phyloP scores from a whole-genome alignment of 768 basidiomycete genomes.

The Multifurca ochricompacta region DNA sequence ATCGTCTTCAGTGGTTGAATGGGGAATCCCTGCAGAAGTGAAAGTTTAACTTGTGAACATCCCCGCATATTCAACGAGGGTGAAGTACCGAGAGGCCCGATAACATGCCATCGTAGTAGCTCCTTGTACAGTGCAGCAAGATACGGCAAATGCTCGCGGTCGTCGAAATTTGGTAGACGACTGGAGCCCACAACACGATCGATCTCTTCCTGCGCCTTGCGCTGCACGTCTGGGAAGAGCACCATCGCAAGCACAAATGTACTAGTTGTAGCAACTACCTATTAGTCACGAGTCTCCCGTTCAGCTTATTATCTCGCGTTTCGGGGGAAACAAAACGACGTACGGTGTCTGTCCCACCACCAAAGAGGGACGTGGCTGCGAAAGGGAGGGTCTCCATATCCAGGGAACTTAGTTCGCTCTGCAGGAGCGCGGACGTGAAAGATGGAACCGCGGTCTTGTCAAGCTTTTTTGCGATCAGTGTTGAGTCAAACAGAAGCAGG shows the following conservation, averaged over 20 bases:
- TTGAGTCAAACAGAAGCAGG: background rate
- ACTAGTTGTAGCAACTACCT: conserved; percentile 15
- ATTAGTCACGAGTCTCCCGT: background rate
- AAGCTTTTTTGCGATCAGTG: background rate
- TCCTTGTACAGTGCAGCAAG: conserved; percentile 23
- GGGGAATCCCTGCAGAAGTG: conserved; percentile 3
- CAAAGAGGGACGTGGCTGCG: conserved; percentile 7
- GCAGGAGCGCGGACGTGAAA: background rate
- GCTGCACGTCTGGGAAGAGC: conserved; percentile 22
- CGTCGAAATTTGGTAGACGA: conserved; percentile 20
- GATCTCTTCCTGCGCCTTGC: conserved; percentile 24
- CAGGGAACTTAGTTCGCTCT: background rate
- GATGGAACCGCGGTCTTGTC: conserved; percentile 1
- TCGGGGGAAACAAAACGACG: background rate
- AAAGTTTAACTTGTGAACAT: background rate
- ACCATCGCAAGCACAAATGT: conserved; percentile 21
- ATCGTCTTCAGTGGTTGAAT: conserved; percentile 18
- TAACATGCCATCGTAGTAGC: conserved; percentile 23
- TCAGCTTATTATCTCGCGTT: background rate
- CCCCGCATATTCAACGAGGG: background rate
- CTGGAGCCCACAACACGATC: conserved; percentile 20
- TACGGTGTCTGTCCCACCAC: conserved; percentile 16
- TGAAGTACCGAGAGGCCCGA: conserved; percentile 17
- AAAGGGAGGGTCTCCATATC: conserved; percentile 1
- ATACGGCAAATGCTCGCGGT: conserved; percentile 22